Conservation (phyloP, 352 stramenopile species). For the Globisporangium uncinulatum region DNA sequence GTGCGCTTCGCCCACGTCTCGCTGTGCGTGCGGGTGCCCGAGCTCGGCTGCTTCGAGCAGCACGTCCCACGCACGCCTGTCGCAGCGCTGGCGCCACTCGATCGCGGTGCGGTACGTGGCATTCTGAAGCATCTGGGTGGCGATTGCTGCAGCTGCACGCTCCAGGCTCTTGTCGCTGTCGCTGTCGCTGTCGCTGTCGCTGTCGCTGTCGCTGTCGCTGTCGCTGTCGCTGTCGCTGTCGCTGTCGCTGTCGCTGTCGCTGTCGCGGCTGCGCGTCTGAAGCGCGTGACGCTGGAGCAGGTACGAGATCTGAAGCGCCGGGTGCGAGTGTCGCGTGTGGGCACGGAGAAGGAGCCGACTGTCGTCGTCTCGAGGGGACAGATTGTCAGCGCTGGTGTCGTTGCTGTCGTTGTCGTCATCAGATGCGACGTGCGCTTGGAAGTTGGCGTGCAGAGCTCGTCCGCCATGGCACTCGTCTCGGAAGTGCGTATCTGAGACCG, state of each 20-base stretch:
- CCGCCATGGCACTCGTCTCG: slow-evolving; percentile 21
- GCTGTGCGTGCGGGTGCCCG: slow-evolving; percentile 21
- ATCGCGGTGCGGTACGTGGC: slow-evolving; percentile 12
- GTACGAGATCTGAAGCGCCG: slow-evolving; percentile 31
- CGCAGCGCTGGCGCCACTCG: slow-evolving; percentile 13
- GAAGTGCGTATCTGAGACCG: slow-evolving; percentile 26
- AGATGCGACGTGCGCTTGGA: background rate
- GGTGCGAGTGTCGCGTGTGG: too few relatives aligned
- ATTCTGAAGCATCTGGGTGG: slow-evolving; percentile 5
- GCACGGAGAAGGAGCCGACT: too few relatives aligned
- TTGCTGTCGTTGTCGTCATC: background rate
- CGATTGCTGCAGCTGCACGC: background rate
- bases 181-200: too few relatives aligned
- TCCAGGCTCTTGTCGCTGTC: too few relatives aligned
- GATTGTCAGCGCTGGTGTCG: background rate
- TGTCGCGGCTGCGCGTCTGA: background rate
- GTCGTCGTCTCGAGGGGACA: background rate
- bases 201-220: too few relatives aligned
- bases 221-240: background rate
- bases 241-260: background rate
- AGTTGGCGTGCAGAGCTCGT: slow-evolving; percentile 21
- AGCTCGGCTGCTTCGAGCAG: slow-evolving; percentile 30
- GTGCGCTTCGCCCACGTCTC: slow-evolving; percentile 25
- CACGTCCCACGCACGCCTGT: slow-evolving; percentile 20
- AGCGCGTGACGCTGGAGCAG: slow-evolving; percentile 19